Conservation (phyloP, 2,329 filamentous ascomycete species). For the Cladophialophora chaetospira region DNA sequence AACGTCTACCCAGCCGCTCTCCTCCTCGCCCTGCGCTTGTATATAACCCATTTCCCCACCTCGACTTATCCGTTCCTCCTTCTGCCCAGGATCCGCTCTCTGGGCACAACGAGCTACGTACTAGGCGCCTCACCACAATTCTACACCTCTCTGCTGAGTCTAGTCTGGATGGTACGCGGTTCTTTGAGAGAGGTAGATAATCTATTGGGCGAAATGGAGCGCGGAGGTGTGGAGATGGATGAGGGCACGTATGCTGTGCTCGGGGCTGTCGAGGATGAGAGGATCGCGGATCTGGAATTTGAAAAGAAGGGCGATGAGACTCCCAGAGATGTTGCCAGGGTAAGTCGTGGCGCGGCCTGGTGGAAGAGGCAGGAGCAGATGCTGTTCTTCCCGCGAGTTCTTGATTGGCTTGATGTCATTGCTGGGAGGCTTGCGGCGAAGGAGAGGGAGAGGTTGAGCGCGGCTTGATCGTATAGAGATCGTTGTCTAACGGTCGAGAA, state of each 20-base stretch:
- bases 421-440: slow-evolving; percentile 6
- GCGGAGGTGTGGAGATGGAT: slow-evolving; percentile 44
- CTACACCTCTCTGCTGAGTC: slow-evolving; percentile 48
- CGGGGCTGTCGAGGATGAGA: slow-evolving; percentile 21
- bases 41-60: slow-evolving; percentile 44
- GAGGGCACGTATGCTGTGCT: slow-evolving; percentile 36
- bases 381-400: slow-evolving; percentile 25
- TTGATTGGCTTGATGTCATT: slow-evolving; percentile 24
- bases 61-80: slow-evolving; percentile 46
- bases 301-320: not conserved
- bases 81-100: slow-evolving; percentile 43
- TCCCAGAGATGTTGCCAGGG: not conserved
- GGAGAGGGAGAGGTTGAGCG: not conserved
- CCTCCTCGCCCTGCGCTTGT: slow-evolving; percentile 44
- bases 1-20: slow-evolving; percentile 46
- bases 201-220: slow-evolving; percentile 48
- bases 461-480: not conserved
- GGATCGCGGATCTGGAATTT: slow-evolving; percentile 12
- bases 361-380: slow-evolving; percentile 27
- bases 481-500: not conserved
- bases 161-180: slow-evolving; percentile 46
- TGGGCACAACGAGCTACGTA: slow-evolving; percentile 46
- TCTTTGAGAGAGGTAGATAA: slow-evolving; percentile 44
- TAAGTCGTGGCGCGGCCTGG: slow-evolving; percentile 22
- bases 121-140: slow-evolving; percentile 45